Evolutionary conservation across 768 basidiomycete species (phyloP), one percentile per base, ranked within the genome.

Genomic region (Pleurotus tuber-regium): DNA sequence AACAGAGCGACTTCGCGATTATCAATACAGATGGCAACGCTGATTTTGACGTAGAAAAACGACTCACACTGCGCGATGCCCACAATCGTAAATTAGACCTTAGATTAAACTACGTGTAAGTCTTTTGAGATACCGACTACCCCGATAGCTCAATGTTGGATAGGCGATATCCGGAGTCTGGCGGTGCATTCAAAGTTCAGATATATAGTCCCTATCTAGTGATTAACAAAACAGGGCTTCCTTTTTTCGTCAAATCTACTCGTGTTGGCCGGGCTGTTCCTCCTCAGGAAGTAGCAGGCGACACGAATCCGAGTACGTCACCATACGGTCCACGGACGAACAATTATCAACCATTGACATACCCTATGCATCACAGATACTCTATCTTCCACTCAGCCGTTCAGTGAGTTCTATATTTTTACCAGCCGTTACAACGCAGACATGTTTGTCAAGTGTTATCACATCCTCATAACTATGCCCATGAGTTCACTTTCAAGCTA

Each of bases 121-220:
- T 71, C 12, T 26, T 11, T 54, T 23, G 9, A 4, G 36, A 10
- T 10, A 16, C 23, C 40, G 28, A 12, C 4, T 14, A 40, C 43
- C 25, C 18, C 24, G 12, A 25, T 54, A 7, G 25, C 16, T 16
- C 21, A 16, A 8, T n/a, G 33, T 9, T 29, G 19, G 21, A 47
- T 49, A 85, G 88, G 18, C 85, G 84, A 47, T 89, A 89, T 67
- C 83, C 91, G 5, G 83, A 97, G 46, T 88, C 95, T 4, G 97
- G 95, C 1, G 94, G 95, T 19, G 93, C 95, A 1, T 95, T 97
- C 78, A 93, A 89, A 67, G 91, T 97, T 0, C 96, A 98, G 66
- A 83, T 99, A 39, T 98, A 91, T 63, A 83, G 83, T 56, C 94
- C 95, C 2, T 98, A 87, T 62, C 71, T 98, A 46, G 70, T 98